A percentile compares a stretch with the other conserved stretches of the same genome.
Conservation (phyloP, 352 stramenopile genomes). For the Aphanomyces stellatus region DNA sequence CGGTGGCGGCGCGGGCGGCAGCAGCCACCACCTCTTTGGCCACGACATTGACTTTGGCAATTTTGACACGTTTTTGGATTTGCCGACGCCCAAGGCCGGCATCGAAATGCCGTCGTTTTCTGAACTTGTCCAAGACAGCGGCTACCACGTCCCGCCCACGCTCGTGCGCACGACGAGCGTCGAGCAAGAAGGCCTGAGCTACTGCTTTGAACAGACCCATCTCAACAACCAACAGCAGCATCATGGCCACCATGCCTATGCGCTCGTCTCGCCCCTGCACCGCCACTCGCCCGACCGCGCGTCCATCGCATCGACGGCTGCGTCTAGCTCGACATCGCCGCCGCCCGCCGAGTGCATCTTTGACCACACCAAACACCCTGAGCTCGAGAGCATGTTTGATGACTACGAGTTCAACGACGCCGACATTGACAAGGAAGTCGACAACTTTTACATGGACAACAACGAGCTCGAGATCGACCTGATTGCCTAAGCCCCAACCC, state of each 20-base stretch:
- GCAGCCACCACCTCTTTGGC: conserved; percentile 35
- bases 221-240: too few relatives aligned
- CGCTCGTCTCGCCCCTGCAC: conserved; percentile 1
- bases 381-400: conserved; percentile 69
- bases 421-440: conserved; percentile 73
- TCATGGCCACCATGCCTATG: too few relatives aligned
- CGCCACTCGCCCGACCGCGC: neutral
- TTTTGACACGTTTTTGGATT: conserved; percentile 64
- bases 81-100: conserved; percentile 45
- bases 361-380: conserved; percentile 34
- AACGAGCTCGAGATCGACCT: conserved; percentile 16
- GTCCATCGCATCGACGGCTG: neutral
- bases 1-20: neutral
- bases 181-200: conserved; percentile 65
- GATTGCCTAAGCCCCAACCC: neutral
- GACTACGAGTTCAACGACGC: conserved; percentile 54
- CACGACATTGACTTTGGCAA: conserved; percentile 53
- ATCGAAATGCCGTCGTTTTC: neutral
- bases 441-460: conserved; percentile 65
- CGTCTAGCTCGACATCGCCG: neutral
- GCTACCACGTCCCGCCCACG: conserved; percentile 38
- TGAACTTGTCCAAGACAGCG: neutral
- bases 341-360: neutral
- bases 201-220: conserved; percentile 63
- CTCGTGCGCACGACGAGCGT: conserved; percentile 58